Evolutionary conservation across 2,329 filamentous ascomycete species (phyloP).

Genomic region (Aspergillus spinulosporus): DNA sequence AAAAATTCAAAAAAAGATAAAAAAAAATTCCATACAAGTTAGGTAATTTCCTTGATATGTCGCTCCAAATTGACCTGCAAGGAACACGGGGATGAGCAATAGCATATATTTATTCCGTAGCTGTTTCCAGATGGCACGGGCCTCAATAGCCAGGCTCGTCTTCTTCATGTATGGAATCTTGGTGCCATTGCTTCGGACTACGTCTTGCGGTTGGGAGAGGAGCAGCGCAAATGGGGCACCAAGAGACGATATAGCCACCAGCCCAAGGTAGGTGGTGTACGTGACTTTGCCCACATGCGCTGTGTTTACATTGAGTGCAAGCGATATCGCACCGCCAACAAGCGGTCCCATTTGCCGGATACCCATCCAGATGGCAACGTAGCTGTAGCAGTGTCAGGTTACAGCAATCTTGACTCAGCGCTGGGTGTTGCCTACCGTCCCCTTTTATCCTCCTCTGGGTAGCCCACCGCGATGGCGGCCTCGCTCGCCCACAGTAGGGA

Average conservation of each 20-base stretch:
- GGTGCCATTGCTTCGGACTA: constrained; percentile 11
- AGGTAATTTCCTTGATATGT: constrained; percentile 13
- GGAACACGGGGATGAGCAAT: constrained; percentile 9
- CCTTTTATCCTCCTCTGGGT: constrained; percentile 11
- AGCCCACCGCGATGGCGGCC: constrained; percentile 12
- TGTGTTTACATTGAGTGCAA: constrained; percentile 11
- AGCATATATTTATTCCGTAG: constrained; percentile 11
- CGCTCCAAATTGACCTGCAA: constrained; percentile 10
- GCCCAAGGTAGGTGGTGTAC: constrained; percentile 11
- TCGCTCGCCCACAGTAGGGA: constrained; percentile 12
- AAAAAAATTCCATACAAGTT: neutral
- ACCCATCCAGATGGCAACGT: constrained; percentile 3
- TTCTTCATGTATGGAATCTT: constrained; percentile 12
- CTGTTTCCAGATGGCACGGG: constrained; percentile 12
- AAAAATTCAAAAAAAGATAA: too few species aligned
- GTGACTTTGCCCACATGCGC: constrained; percentile 10
- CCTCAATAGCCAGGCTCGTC: constrained; percentile 6
- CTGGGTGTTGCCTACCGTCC: neutral
- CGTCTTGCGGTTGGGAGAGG: constrained; percentile 8
- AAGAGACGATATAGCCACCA: constrained; percentile 10
- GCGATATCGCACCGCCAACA: constrained; percentile 12
- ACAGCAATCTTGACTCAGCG: too few species aligned
- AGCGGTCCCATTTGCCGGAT: constrained; percentile 15
- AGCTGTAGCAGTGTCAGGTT: too few species aligned
- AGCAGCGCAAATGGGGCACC: constrained; percentile 6